Base-by-base conservation (phyloP, 306 rosid genomes). In the Prunus kanzakura region DNA sequence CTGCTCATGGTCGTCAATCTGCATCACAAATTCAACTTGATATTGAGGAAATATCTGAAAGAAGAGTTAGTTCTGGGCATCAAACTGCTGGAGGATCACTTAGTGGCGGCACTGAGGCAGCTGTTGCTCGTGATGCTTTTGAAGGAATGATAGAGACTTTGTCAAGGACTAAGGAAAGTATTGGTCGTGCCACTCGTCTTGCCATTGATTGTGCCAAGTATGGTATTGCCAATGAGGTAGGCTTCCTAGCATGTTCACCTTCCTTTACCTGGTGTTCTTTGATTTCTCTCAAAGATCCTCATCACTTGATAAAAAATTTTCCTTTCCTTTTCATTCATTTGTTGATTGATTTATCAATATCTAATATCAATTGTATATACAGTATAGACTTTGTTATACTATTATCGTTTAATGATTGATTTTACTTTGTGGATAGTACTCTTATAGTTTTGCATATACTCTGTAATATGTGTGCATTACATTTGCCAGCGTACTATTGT, bases 131-230 rank as follows among this genome's bases (percentile, higher is more conserved):
- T 79, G 99, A 96, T 79, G 98, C 99, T 77, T 96, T 96, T 88
- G 99, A 96, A 86, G 99, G 99, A 77, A 96, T 96, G 99, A 96
- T 96, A 50, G 99, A 96, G 83, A 96, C 99, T 79, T 81, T 96
- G 86, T 96, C 99, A n/a, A 87, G 99, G 88, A 96, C 98, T 65
- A 96, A 91, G 77, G 99, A 96, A 82, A 96, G 99, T 71, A 96
- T 96, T 81, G 96, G 97, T 45, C 99, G 99, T 2, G 99, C 99
- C n/a, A 96, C 99, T 49, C 98, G 99, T 80, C 95, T 91, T 78
- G 99, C 99, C 61, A 93, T 96, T 80, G 98, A 96, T 69, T 96
- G 99, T 91, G 99, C 99, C 18, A 92, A 93, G 83, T 92, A 96
- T 80, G 98, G 99, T 76, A 96, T 96, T 86, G 96, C 98, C 47